phyloP scores from a whole-genome alignment of 176 grass and related monocot species.

The Saccharum spontaneum region DNA sequence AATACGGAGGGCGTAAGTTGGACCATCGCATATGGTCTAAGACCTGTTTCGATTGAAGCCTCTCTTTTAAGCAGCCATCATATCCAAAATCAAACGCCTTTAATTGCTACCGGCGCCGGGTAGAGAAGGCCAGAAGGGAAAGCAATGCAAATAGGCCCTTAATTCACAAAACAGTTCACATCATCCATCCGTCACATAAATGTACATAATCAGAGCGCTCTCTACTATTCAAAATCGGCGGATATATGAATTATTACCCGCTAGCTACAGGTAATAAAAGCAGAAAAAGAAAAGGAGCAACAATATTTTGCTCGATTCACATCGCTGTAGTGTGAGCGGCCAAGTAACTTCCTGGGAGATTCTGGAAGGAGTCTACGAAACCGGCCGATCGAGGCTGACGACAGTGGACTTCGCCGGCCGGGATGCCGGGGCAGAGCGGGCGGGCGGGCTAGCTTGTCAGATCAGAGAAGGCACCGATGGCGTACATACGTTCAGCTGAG shows the following conservation, averaged over 20 bases:
- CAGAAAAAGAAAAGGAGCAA: neutral
- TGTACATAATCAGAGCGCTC: neutral
- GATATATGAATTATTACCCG: neutral
- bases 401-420: neutral
- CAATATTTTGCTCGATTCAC: neutral
- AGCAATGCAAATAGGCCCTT: neutral
- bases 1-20: neutral
- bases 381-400: neutral
- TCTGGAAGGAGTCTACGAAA: constrained; percentile 15
- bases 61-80: no score
- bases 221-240: neutral
- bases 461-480: constrained; percentile 49
- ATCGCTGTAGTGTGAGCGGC: neutral
- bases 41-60: neutral
- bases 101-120: neutral
- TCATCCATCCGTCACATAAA: neutral
- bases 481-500: constrained; percentile 24
- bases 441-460: constrained; percentile 24
- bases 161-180: neutral
- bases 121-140: neutral
- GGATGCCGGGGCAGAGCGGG: no score
- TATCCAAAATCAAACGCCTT: neutral
- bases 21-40: neutral
- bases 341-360: constrained; percentile 9
- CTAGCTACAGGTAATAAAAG: neutral